Base-by-base conservation (phyloP, 805 yeast genomes). In the Cyberlindnera galapagoensis region DNA sequence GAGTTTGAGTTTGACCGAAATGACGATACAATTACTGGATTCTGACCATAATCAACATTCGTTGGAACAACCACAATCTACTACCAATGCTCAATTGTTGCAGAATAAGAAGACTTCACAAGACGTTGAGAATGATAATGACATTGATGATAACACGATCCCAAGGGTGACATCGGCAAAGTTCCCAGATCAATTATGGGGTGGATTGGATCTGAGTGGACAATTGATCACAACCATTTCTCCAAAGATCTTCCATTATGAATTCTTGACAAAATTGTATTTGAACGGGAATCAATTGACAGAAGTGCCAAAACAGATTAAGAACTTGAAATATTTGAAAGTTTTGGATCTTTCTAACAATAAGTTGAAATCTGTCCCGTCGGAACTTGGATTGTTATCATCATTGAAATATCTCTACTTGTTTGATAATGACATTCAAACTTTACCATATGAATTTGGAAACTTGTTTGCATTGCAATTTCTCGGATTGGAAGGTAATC, bases 401-500 rank as follows among this genome's bases (percentile, higher is more conserved):
- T 79, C 79, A 47, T 69, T 92, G 56, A 74, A 84, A 46, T 88
- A 80, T 54, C 65, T 92, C 30, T 86, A 86, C 50, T 66, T 87
- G 34, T 90, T 92, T 60, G 97, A 92, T 58, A 92, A 92, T 59
- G 72, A 79, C 54, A 64, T 92, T 43, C 64, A 68, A 33, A 70
- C 74, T 1, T 62, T 92, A 41, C 98, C 99, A 3, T 68, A 62
- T 57, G 92, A 82, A 53, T 77, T 92, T 56, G 96, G 97, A 18
- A 80, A 76, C 46, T 63, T 94, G 38, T 81, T 76, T 54, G 90
- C 85, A 46, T 68, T 92, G 43, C 81, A 84, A 44, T 81, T 90
- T 53, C 61, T 92, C 31, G 99, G 98, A 21, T 67, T 90, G 27
- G 97, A 90, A 57, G 98, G 98, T 2, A 92, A 92, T 54, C 84